A percentile compares a stretch with the other conserved stretches of the same genome.
Evolutionary conservation across 2,329 filamentous ascomycete species (phyloP).

Genomic region (Diaporthe destruens): DNA sequence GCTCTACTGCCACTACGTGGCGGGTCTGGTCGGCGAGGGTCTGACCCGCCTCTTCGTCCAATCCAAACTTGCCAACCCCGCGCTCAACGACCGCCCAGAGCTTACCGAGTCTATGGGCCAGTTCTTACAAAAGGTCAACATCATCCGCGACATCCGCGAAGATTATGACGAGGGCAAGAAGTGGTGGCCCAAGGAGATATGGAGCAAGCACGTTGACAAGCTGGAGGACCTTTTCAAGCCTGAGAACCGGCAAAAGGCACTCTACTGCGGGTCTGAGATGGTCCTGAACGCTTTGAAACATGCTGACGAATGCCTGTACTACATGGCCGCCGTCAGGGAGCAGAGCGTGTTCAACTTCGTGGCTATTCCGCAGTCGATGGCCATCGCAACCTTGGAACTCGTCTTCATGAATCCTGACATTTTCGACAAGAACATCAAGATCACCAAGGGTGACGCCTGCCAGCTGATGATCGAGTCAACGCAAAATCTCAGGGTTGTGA

Average conservation of each 20-base stretch:
- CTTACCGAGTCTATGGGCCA: slow-evolving; percentile 97
- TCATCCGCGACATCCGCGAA: slow-evolving; percentile 94
- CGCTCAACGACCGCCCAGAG: slow-evolving; percentile 80
- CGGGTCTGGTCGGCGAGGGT: slow-evolving; percentile 97
- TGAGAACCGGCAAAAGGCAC: slow-evolving; percentile 79
- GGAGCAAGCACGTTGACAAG: slow-evolving; percentile 92
- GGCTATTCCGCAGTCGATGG: slow-evolving; percentile 96
- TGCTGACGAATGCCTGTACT: slow-evolving; percentile 94
- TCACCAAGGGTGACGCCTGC: slow-evolving; percentile 94
- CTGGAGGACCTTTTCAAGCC: slow-evolving; percentile 93
- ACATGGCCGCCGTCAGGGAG: slow-evolving; percentile 93
- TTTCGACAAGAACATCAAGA: slow-evolving; percentile 91
- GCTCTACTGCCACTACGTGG: slow-evolving; percentile 97
- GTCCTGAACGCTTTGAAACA: slow-evolving; percentile 89
- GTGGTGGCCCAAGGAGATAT: slow-evolving; percentile 97
- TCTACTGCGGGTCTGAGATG: slow-evolving; percentile 94
- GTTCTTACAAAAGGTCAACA: slow-evolving; percentile 98
- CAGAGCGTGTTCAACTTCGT: slow-evolving; percentile 99
- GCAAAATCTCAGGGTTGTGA: slow-evolving; percentile 86
- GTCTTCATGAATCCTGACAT: slow-evolving; percentile 92
- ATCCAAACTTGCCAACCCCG: slow-evolving; percentile 86
- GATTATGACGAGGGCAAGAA: slow-evolving; percentile 88
- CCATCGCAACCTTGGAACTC: slow-evolving; percentile 91
- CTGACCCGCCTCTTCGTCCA: slow-evolving; percentile 91
- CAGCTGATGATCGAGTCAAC: slow-evolving; percentile 92